Conservation (phyloP, 116 monocot species). For the Zostera marina region DNA sequence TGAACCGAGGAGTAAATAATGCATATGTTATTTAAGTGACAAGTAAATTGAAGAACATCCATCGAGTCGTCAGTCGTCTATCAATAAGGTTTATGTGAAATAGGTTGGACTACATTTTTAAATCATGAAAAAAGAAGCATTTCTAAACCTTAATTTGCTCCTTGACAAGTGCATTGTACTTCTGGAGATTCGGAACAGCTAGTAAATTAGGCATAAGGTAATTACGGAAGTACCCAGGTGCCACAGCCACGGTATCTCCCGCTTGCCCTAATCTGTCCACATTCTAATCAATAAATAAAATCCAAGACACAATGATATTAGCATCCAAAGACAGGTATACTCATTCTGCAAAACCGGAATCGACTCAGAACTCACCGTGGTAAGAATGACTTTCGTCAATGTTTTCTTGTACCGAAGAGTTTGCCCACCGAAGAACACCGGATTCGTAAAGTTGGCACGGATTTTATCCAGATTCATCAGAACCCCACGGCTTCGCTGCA, state of each 20-base stretch:
- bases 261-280: slow-evolving; percentile 78
- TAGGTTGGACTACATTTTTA: background rate
- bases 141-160: slow-evolving; percentile 60
- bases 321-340: background rate
- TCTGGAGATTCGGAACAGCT: slow-evolving; percentile 83
- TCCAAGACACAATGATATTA: background rate
- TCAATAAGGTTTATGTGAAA: too few species aligned
- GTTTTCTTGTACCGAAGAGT: slow-evolving; percentile 66
- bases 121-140: background rate
- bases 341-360: background rate
- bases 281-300: slow-evolving; percentile 13
- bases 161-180: slow-evolving; percentile 45
- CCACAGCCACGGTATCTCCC: slow-evolving; percentile 85
- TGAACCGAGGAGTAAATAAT: too few species aligned
- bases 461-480: background rate
- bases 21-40: too few species aligned
- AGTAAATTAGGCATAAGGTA: slow-evolving; percentile 93
- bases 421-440: slow-evolving; percentile 41
- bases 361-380: slow-evolving; percentile 36
- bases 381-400: slow-evolving; percentile 77
- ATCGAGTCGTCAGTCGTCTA: too few species aligned
- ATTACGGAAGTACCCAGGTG: slow-evolving; percentile 87
- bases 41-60: too few species aligned
- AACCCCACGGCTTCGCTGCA: slow-evolving; percentile 2
- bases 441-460: slow-evolving; percentile 24